phyloP scores from a whole-genome alignment of 768 basidiomycete species.

The Leccinum broughii region DNA sequence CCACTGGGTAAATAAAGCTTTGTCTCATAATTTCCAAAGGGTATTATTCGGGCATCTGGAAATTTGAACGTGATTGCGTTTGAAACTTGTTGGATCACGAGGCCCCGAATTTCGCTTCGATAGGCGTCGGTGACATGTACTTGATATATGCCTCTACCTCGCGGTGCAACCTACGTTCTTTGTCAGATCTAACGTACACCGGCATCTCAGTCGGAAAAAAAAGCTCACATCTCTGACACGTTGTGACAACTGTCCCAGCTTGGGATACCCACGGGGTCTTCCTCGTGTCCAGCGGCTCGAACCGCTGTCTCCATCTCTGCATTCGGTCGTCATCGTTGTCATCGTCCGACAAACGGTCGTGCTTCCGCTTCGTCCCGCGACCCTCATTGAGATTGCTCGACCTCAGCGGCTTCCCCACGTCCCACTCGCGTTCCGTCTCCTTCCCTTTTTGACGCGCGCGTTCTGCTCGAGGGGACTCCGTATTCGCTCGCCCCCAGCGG shows the following conservation, averaged over 20 bases:
- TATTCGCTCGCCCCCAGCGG: constrained; percentile 26
- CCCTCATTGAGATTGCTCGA: constrained; percentile 22
- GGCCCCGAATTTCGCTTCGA: constrained; percentile 80
- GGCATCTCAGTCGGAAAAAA: constrained; percentile 2
- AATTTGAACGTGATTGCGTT: constrained; percentile 63
- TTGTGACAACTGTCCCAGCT: constrained; percentile 70
- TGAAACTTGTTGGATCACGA: constrained; percentile 70
- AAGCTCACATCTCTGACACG: constrained; percentile 77
- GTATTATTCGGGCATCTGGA: constrained; percentile 76
- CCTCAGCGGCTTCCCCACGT: constrained; percentile 34
- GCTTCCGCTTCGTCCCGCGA: constrained; percentile 44
- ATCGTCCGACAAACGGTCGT: constrained; percentile 44
- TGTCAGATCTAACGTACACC: constrained; percentile 3
- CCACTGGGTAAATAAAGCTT: constrained; percentile 91
- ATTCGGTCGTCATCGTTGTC: constrained; percentile 37
- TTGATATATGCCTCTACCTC: constrained; percentile 85
- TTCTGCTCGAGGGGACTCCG: constrained; percentile 17
- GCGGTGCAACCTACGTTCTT: constrained; percentile 63
- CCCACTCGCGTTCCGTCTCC: constrained; percentile 41
- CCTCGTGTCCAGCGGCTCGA: constrained; percentile 50
- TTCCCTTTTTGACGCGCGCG: constrained; percentile 21
- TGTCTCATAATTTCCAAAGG: constrained; percentile 93
- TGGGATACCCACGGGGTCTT: constrained; percentile 68
- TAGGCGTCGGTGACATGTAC: constrained; percentile 84
- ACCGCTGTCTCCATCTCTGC: constrained; percentile 50